Base-by-base conservation (phyloP, 495 filamentous ascomycete species). In the Talaromyces liani region DNA sequence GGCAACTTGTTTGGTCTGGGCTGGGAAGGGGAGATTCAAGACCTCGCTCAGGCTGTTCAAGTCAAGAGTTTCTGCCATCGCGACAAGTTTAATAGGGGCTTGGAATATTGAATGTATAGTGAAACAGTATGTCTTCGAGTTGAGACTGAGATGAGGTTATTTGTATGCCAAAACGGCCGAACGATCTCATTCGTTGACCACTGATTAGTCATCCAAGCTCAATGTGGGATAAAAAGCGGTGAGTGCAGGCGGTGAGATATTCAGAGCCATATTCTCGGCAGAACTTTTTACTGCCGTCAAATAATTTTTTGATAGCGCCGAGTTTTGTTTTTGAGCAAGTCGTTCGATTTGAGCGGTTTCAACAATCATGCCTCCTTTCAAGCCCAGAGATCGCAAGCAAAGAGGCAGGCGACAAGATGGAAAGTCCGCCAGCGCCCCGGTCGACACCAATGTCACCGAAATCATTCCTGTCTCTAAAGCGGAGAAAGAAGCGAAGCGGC, bases 331-430 rank as follows among this genome's bases (percentile, higher is more conserved):
- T 51, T 34, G 24, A 36, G 9, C 60, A 62, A 25, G 27, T 53
- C 60, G 22, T 29, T 49, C 41, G 22, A 29, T 18, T 33, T 49
- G 41, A 36, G 60, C 41, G 24, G 33, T 51, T 31, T 51, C 14
- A 20, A 33, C 29, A n/a, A 73, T 68, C 41, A 91, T 92, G 91
- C 82, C 87, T 27, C 89, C 89, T 75, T 94, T 91, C 67, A 83
- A 88, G 2, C 87, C 91, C 9, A 80, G 91, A 59, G 85, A 91
- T 77, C 86, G 91, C 56, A 96, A 96, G 75, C 91, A 92, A 66
- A 80, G 83, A 56, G 70, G 80, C 55, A 70, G 72, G 65, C 73
- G 71, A 45, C 68, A 70, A 58, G 73, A 80, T 45, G 54, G 29
- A 7, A 68, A 70, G 60, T 72, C 71, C 31, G 68, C 75, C 41